Percentiles rank a stretch among this genome's conserved stretches.
These are phyloP conservation scores for Arthromyces matolae DNA, from an alignment of 768 basidiomycete genomes.

Conservation along the genomic window DNA sequence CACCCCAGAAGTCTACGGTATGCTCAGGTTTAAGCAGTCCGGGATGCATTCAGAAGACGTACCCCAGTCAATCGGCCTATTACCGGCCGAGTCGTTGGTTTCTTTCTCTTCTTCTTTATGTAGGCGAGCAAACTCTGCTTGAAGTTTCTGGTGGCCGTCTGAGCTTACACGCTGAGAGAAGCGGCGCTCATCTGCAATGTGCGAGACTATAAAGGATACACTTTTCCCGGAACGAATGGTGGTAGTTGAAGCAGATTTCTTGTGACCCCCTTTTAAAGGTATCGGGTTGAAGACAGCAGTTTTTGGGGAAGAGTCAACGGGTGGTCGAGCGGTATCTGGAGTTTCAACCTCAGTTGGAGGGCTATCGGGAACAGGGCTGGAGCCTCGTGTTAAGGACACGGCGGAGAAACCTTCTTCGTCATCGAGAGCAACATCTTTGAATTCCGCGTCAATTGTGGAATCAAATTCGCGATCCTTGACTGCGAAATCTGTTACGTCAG, in stretches of 20 bases:
- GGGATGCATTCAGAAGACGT: conserved; percentile 18
- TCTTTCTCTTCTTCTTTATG: conserved; percentile 51
- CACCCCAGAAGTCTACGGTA: conserved; percentile 88
- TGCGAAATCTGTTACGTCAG: conserved; percentile 32
- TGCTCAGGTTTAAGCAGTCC: background rate
- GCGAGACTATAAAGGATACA: conserved; percentile 51
- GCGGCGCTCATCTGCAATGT: conserved; percentile 42
- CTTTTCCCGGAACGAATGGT: conserved; percentile 52
- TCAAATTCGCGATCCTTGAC: conserved; percentile 34
- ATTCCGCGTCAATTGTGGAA: conserved; percentile 49
- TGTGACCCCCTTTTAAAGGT: conserved; percentile 39
- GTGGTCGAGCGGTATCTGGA: conserved; percentile 14
- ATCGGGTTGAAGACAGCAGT: conserved; percentile 17
- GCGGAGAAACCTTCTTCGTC: conserved; percentile 40
- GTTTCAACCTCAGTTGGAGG: conserved; percentile 10
- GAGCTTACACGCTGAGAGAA: conserved; percentile 44
- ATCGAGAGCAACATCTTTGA: conserved; percentile 60
- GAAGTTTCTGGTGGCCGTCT: conserved; percentile 67
- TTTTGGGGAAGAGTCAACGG: conserved; percentile 2
- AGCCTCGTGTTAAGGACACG: conserved; percentile 28
- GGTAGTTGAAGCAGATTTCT: conserved; percentile 59
- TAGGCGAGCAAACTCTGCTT: conserved; percentile 70
- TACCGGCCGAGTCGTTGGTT: conserved; percentile 33
- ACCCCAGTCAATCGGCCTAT: conserved; percentile 75
- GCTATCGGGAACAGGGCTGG: conserved; percentile 8